A percentile compares a stretch with the other conserved stretches of the same genome.
Conservation (phyloP, 257 asterid genomes). For the Agastache rugosa region DNA sequence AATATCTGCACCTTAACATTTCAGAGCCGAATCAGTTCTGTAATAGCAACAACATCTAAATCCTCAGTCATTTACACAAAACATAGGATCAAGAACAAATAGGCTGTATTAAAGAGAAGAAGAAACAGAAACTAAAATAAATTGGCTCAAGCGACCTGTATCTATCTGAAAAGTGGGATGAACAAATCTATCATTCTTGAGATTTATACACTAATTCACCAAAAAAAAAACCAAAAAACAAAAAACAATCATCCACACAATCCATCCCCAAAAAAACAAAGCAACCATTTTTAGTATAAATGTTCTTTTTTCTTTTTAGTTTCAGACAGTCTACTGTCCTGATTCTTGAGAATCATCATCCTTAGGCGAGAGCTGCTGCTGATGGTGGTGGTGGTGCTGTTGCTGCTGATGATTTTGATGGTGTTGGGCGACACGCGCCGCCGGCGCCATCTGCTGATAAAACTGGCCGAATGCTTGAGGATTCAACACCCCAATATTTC, state of each 20-base stretch:
- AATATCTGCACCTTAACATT: conserved; percentile 30
- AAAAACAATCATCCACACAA: conserved; percentile 34
- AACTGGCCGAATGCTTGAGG: conserved; percentile 61
- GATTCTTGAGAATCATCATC: conserved; percentile 69
- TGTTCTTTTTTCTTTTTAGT: neutral
- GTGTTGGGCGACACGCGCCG: conserved; percentile 44
- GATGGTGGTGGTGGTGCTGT: conserved; percentile 43
- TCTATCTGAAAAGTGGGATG: conserved; percentile 34
- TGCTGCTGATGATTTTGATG: conserved; percentile 40
- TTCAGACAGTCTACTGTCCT: conserved; percentile 44
- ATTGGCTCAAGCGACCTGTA: conserved; percentile 40
- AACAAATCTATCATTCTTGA: conserved; percentile 30
- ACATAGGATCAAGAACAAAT: conserved; percentile 13
- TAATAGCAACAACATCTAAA: conserved; percentile 29
- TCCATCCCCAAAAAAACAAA: conserved; percentile 19
- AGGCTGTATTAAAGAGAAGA: conserved; percentile 11
- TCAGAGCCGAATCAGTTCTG: conserved; percentile 35
- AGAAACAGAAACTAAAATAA: conserved; percentile 16
- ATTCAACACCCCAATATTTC: conserved; percentile 58
- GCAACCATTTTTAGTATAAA: conserved; percentile 12
- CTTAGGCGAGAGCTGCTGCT: conserved; percentile 48
- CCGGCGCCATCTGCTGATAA: conserved; percentile 62
- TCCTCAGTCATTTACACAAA: conserved; percentile 38
- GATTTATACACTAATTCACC: conserved; percentile 19
- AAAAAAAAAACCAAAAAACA: neutral